Conservation (phyloP, 495 filamentous ascomycete species). For the Xylaria sp. region DNA sequence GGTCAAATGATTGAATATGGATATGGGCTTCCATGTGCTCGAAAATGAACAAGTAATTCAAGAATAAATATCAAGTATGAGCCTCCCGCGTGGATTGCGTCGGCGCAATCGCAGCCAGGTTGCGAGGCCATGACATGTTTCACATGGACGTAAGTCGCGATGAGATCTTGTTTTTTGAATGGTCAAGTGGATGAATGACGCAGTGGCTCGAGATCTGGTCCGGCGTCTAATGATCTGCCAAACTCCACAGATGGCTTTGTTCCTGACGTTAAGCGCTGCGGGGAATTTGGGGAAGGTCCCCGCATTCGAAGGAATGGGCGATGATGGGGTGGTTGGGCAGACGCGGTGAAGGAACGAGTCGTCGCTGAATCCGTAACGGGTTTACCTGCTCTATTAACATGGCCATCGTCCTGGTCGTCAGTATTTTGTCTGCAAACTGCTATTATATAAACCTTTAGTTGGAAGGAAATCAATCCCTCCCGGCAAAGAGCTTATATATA, state of each 20-base stretch:
- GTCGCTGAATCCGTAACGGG: not conserved
- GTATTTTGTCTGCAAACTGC: not conserved
- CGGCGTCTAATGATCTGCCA: constrained; percentile 2
- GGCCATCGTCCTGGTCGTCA: not conserved
- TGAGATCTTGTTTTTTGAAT: constrained; percentile 21
- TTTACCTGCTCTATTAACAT: not conserved
- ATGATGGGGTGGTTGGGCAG: not conserved
- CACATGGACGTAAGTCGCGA: not conserved
- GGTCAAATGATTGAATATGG: not conserved
- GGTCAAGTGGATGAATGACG: constrained; percentile 13
- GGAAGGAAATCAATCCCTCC: not conserved
- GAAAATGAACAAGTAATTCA: not conserved
- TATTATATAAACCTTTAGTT: not conserved
- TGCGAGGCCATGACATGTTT: constrained; percentile 11
- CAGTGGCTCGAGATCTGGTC: constrained; percentile 11
- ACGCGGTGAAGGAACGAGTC: not conserved
- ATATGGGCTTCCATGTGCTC: not conserved
- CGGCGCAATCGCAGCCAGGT: not conserved
- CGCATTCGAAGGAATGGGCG: not conserved
- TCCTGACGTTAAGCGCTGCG: constrained; percentile 9
- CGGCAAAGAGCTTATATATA: not conserved
- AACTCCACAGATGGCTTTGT: not conserved
- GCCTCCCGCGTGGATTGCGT: not conserved
- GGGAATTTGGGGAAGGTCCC: constrained; percentile 12
- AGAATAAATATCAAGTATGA: not conserved